Evolutionary conservation across 805 yeast species (phyloP), one percentile per base, ranked within the genome.

Genomic region (Komagataella mondaviorum): DNA sequence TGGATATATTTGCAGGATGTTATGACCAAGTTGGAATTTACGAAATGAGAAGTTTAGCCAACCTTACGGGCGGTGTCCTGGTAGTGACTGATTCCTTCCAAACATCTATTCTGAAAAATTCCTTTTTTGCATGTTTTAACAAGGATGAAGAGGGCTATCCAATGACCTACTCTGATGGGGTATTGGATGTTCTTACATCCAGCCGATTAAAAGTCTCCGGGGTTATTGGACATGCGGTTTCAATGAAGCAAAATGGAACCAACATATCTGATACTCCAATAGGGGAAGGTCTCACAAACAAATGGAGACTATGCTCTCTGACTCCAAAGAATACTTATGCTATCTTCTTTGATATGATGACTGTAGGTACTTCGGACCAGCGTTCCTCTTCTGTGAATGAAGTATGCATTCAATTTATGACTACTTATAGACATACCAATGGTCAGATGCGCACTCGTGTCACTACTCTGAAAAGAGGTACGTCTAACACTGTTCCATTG

Each of bases 21-120:
- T 88, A 88, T 66, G 98, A 90, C 70, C 98, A 90, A 74, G 84
- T 89, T 53, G 98, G 98, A 64, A 78, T 90, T 73, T 82, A 81
- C 60, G 98, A 90, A 71, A 90, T 90, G 97, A 85, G 88, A 69
- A 74, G 83, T 53, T 71, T 91, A 56, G 78, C 95, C 53, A 85
- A 86, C 67, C 74, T 78, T 58, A 89, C 96, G 6, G 97, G 97
- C 56, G 98, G 98, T 69, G 83, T 85, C 20, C 70, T 91, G 54
- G 80, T 91, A 46, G 78, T 90, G 60, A 78, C 95, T 3, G 98
- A 90, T 71, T 89, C 96, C 8, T 91, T 91, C 72, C 88, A 95
- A 46, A 90, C 97, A 12, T 83, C 96, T 6, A 89, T 90, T 58
- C 90, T 90, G 76, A 88, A 89, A 66, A 96, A 90, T 70, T 85